Conservation (phyloP, 2,329 filamentous ascomycete species). For the Aspergillus oerlinghausenensis region DNA sequence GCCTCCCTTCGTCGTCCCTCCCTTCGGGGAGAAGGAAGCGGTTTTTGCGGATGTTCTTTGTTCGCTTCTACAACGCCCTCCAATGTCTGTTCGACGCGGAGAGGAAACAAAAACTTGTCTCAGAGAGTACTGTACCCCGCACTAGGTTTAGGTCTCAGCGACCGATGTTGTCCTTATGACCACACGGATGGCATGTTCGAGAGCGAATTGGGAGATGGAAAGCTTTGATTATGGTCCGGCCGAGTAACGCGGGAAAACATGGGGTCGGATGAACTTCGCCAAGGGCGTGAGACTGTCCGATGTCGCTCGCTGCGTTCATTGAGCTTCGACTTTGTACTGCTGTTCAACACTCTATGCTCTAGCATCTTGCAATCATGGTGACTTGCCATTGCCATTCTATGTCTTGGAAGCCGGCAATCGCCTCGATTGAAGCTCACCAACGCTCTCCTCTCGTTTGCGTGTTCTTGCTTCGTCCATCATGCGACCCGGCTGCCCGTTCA, state of each 20-base stretch:
- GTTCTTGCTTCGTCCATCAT: slow-evolving; percentile 7
- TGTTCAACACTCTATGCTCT: slow-evolving; percentile 13
- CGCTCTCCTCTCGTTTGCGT: slow-evolving; percentile 9
- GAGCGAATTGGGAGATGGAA: slow-evolving; percentile 26
- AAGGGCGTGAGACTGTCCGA: slow-evolving; percentile 10
- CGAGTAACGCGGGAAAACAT: slow-evolving; percentile 1
- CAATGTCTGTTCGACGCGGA: slow-evolving; percentile 46
- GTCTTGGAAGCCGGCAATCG: neutral
- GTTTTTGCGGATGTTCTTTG: slow-evolving; percentile 97
- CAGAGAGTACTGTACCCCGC: slow-evolving; percentile 75
- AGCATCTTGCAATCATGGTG: neutral
- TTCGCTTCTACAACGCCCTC: slow-evolving; percentile 68
- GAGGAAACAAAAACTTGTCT: slow-evolving; percentile 96
- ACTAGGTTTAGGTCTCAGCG: slow-evolving; percentile 52
- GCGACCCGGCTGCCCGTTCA: neutral
- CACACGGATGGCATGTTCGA: slow-evolving; percentile 13
- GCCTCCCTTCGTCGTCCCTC: slow-evolving; percentile 27
- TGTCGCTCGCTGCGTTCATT: slow-evolving; percentile 12
- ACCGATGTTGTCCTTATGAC: slow-evolving; percentile 4
- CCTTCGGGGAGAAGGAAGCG: slow-evolving; percentile 53
- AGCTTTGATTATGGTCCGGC: slow-evolving; percentile 10
- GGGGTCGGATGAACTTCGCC: slow-evolving; percentile 8
- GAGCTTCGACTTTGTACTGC: slow-evolving; percentile 3
- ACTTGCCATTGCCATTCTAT: neutral
- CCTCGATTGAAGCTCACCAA: slow-evolving; percentile 1